A percentile compares a stretch with the other conserved stretches of the same genome.
Conservation (phyloP, 768 basidiomycete species). For the Wakefieldia striispora region DNA sequence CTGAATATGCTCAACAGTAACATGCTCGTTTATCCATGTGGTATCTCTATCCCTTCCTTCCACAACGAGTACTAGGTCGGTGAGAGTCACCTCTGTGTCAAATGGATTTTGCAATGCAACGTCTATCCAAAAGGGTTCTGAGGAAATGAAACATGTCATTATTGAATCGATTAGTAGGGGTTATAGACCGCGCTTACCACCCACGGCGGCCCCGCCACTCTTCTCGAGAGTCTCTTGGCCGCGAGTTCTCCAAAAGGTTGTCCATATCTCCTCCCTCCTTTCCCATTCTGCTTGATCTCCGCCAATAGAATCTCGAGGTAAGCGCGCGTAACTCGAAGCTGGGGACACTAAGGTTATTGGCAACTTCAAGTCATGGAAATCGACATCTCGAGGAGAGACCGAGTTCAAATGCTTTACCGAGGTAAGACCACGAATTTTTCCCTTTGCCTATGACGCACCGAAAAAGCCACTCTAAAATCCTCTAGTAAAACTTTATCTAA, state of each 20-base stretch:
- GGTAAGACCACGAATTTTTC: background rate
- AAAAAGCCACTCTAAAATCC: conserved; percentile 85
- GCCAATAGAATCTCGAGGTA: conserved; percentile 47
- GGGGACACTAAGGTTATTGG: conserved; percentile 67
- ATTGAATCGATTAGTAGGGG: background rate
- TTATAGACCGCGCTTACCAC: conserved; percentile 43
- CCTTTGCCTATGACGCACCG: conserved; percentile 46
- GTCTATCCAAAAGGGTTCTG: conserved; percentile 80
- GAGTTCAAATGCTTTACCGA: conserved; percentile 64
- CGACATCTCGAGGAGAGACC: conserved; percentile 46
- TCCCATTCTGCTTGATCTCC: conserved; percentile 56
- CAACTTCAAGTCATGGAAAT: conserved; percentile 49
- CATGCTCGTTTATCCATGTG: conserved; percentile 36
- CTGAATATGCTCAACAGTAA: conserved; percentile 58
- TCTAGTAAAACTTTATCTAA: conserved; percentile 75
- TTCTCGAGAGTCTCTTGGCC: conserved; percentile 56
- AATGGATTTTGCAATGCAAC: conserved; percentile 69
- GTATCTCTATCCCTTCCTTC: conserved; percentile 35
- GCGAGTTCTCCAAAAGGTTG: conserved; percentile 49
- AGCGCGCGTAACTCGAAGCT: conserved; percentile 54
- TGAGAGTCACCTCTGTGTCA: conserved; percentile 67
- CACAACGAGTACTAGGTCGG: conserved; percentile 57
- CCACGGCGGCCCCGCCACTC: conserved; percentile 58
- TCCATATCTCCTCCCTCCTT: conserved; percentile 65
- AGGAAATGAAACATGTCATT: background rate